A percentile compares a stretch with the other conserved stretches of the same genome.
Evolutionary conservation across 305 asterid genomes (phyloP).

Genomic region (Plantago coronopus): DNA sequence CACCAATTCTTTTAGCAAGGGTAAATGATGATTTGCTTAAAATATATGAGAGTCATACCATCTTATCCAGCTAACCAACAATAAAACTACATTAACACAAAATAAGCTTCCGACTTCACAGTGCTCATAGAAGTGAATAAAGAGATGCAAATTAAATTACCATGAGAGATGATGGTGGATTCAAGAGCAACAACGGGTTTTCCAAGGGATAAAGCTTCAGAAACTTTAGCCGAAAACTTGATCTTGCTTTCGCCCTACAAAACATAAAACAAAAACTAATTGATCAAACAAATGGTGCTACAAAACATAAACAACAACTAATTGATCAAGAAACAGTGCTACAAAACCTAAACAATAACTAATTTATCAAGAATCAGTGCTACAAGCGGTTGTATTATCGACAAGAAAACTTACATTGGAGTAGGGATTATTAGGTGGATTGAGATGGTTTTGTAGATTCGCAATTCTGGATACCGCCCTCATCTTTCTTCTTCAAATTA

Average conservation of each 20-base stretch:
- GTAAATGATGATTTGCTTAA: too few species aligned
- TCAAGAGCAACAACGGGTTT: slow-evolving; percentile 90
- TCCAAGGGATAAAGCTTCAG: slow-evolving; percentile 69
- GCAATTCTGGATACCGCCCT: slow-evolving; percentile 45
- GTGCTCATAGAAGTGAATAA: neutral
- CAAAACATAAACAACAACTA: too few species aligned
- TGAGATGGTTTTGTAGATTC: slow-evolving; percentile 43
- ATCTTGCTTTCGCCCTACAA: slow-evolving; percentile 39
- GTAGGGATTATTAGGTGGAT: slow-evolving; percentile 27
- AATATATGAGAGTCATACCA: too few species aligned
- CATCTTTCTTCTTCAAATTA: slow-evolving; percentile 26
- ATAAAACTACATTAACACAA: too few species aligned
- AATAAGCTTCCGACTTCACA: too few species aligned
- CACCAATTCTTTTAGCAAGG: too few species aligned
- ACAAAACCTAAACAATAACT: too few species aligned
- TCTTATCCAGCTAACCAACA: too few species aligned
- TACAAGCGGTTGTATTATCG: too few species aligned
- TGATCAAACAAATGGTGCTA: slow-evolving; percentile 1
- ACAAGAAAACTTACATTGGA: slow-evolving; percentile 35
- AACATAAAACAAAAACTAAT: slow-evolving; percentile 1
- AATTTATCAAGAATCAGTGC: too few species aligned
- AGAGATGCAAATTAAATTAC: slow-evolving; percentile 29
- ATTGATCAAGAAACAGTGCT: too few species aligned
- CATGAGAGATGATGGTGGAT: slow-evolving; percentile 91
- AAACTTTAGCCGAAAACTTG: slow-evolving; percentile 66